These are phyloP conservation scores for Iris macrosiphon DNA, from an alignment of 106 monocot genomes.

Conservation along the genomic window DNA sequence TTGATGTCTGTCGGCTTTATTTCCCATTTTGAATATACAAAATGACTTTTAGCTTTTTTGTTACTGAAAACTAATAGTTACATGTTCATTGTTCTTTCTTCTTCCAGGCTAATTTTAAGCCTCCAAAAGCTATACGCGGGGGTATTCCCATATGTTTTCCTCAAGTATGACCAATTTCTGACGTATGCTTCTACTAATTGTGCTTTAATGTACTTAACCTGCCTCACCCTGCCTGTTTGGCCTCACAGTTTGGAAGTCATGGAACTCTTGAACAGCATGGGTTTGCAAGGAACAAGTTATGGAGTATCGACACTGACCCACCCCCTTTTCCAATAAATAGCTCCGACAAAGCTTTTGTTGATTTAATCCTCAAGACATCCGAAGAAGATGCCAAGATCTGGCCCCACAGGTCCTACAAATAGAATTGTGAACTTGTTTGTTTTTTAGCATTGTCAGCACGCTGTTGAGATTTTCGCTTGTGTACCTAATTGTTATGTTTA, in stretches of 20 bases:
- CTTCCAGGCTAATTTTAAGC: slow-evolving; percentile 61
- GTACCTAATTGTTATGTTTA: neutral
- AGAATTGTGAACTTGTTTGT: neutral
- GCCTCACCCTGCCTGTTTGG: neutral
- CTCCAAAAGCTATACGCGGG: slow-evolving; percentile 77
- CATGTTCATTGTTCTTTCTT: neutral
- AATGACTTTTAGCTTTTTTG: too few species aligned
- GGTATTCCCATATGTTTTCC: slow-evolving; percentile 87
- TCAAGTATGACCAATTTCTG: slow-evolving; percentile 32
- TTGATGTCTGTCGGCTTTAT: too few species aligned
- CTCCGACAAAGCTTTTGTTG: slow-evolving; percentile 54
- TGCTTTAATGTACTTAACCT: neutral
- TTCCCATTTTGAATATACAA: too few species aligned
- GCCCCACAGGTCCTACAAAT: slow-evolving; percentile 49
- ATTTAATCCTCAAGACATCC: slow-evolving; percentile 68
- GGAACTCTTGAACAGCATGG: slow-evolving; percentile 61
- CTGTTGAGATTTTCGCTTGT: neutral
- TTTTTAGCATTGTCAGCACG: neutral
- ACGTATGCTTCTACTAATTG: neutral
- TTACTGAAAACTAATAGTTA: too few species aligned
- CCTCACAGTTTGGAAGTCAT: slow-evolving; percentile 38
- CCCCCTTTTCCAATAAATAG: slow-evolving; percentile 48
- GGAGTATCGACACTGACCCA: slow-evolving; percentile 65
- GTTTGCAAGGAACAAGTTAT: slow-evolving; percentile 62
- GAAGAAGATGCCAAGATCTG: slow-evolving; percentile 67